These are phyloP conservation scores for Hypomontagnella monticulosa DNA, from an alignment of 495 filamentous ascomycete species.

Conservation along the genomic window DNA sequence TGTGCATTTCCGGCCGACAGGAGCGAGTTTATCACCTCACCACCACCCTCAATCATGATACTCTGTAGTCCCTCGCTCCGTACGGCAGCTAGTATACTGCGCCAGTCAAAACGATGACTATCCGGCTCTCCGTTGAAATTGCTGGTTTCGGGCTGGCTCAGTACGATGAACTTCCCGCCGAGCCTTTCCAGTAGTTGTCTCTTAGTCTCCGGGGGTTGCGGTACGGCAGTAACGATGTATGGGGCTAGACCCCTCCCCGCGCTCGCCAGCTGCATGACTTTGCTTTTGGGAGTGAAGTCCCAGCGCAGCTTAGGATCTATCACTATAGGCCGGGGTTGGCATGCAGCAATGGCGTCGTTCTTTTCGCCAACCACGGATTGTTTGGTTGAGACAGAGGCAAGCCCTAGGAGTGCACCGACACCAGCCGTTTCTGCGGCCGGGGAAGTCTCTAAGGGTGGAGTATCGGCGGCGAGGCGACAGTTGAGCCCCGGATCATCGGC, in stretches of 20 bases:
- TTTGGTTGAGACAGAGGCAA: slow-evolving; percentile 30
- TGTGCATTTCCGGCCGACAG: slow-evolving; percentile 67
- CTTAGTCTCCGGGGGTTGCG: slow-evolving; percentile 35
- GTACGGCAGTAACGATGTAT: slow-evolving; percentile 67
- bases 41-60: slow-evolving; percentile 91
- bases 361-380: slow-evolving; percentile 7
- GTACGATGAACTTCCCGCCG: slow-evolving; percentile 53
- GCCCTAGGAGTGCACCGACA: slow-evolving; percentile 47
- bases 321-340: slow-evolving; percentile 81
- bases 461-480: slow-evolving; percentile 65
- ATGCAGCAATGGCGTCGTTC: slow-evolving; percentile 16
- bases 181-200: slow-evolving; percentile 43
- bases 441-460: slow-evolving; percentile 7
- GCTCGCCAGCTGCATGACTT: slow-evolving; percentile 70
- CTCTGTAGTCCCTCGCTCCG: slow-evolving; percentile 71
- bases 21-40: slow-evolving; percentile 77
- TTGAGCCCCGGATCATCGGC: slow-evolving; percentile 88
- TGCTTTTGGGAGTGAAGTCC: slow-evolving; percentile 66
- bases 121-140: slow-evolving; percentile 2
- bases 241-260: slow-evolving; percentile 76
- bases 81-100: slow-evolving; percentile 66
- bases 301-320: slow-evolving; percentile 79
- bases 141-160: slow-evolving; percentile 12
- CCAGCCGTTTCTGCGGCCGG: slow-evolving; percentile 43
- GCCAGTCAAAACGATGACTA: slow-evolving; percentile 63